phyloP scores from a whole-genome alignment of 2,329 filamentous ascomycete genomes.

The Aspergillus japonicus region DNA sequence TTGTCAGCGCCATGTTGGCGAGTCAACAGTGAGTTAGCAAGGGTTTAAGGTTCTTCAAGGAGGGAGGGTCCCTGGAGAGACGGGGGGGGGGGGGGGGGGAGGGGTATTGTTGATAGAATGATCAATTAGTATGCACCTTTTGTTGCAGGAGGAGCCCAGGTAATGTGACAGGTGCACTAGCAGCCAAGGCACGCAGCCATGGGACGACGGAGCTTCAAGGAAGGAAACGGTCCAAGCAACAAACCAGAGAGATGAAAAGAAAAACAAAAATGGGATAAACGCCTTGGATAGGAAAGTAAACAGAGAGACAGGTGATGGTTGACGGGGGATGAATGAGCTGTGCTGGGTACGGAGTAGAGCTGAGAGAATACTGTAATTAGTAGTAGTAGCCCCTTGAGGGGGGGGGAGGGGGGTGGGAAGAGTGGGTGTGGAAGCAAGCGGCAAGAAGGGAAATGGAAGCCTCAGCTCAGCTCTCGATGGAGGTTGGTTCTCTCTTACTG shows the following conservation, averaged over 20 bases:
- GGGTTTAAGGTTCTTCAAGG: neutral
- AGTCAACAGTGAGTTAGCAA: neutral
- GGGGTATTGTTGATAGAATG: neutral
- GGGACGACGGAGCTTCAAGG: neutral
- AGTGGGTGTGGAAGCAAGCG: neutral
- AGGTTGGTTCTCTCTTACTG: neutral
- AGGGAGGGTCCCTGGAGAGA: neutral
- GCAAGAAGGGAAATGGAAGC: neutral
- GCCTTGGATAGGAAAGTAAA: neutral
- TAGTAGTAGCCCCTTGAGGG: neutral
- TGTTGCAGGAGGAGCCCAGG: slow-evolving; percentile 7
- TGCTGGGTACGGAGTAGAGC: neutral
- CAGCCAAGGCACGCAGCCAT: slow-evolving; percentile 6
- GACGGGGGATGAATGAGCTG: neutral
- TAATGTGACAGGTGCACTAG: slow-evolving; percentile 12
- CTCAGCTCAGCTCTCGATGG: neutral
- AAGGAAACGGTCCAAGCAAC: neutral
- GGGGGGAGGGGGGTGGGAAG: neutral
- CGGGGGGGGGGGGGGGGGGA: neutral
- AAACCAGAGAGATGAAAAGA: neutral
- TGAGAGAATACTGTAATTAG: neutral
- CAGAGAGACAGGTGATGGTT: neutral
- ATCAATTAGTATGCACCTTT: slow-evolving; percentile 12
- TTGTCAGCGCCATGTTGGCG: slow-evolving; percentile 2
- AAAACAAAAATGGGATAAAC: neutral